These are phyloP conservation scores for Spatholobus suberectus DNA, from an alignment of 306 rosid genomes.

Conservation along the genomic window DNA sequence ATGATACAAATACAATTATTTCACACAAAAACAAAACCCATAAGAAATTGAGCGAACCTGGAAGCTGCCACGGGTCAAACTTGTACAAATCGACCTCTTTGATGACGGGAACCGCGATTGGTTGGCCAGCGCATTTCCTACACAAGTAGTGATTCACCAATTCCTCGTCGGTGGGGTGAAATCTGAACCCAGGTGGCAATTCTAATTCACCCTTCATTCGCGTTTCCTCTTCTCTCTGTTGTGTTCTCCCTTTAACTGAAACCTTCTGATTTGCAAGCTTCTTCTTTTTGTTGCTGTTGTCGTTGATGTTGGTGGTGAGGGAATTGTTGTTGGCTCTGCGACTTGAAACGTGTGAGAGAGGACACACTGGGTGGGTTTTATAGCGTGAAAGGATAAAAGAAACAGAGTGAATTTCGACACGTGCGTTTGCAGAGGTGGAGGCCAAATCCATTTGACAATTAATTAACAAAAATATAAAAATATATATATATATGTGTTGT, in stretches of 20 bases:
- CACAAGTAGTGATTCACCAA: constrained; percentile 78
- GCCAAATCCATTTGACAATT: constrained; percentile 2
- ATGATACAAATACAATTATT: neutral
- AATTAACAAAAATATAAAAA: too few relatives aligned
- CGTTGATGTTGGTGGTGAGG: too few relatives aligned
- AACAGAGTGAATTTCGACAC: constrained; percentile 40
- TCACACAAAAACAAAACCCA: neutral
- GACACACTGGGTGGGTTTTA: neutral
- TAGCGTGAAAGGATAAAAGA: neutral
- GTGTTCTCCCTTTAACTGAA: neutral
- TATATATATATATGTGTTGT: too few relatives aligned
- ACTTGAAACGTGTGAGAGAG: constrained; percentile 17
- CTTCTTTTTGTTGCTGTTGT: neutral
- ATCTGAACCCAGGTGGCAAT: constrained; percentile 91
- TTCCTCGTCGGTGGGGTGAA: constrained; percentile 95
- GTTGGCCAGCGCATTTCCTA: constrained; percentile 69
- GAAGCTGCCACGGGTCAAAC: constrained; percentile 95
- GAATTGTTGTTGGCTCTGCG: neutral
- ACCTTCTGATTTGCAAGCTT: neutral
- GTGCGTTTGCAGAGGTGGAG: constrained; percentile 45
- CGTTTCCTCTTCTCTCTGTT: neutral
- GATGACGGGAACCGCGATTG: constrained; percentile 74
- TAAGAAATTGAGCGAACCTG: constrained; percentile 56
- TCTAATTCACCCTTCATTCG: constrained; percentile 61
- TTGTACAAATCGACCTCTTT: constrained; percentile 89